Evolutionary conservation across 441 rosid species (phyloP).

Genomic region (Erodium moschatum): DNA sequence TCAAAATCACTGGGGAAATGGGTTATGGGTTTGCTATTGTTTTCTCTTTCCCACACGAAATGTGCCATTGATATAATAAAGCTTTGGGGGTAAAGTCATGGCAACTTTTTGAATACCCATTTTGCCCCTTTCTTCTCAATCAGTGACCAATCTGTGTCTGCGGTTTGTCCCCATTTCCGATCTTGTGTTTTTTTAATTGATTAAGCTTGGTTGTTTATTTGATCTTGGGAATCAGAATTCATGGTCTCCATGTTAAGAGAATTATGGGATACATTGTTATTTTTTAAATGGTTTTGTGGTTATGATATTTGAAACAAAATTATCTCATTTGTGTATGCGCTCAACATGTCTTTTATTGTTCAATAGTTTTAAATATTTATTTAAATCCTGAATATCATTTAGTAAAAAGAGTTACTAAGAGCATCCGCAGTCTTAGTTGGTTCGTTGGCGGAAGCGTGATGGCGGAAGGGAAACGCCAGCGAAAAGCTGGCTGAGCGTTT

Average conservation of each 20-base stretch:
- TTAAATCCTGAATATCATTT: no score
- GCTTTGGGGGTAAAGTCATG: constrained; percentile 15
- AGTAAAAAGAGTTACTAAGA: no score
- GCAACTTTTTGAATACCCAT: constrained; percentile 21
- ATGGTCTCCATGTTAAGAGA: neutral
- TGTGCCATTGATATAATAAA: constrained; percentile 6
- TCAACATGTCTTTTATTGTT: no score
- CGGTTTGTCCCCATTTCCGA: neutral
- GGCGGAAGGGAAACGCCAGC: no score
- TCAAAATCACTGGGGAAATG: neutral
- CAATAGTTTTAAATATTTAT: no score
- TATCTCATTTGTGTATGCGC: no score
- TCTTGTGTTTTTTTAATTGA: neutral
- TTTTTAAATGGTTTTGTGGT: no score
- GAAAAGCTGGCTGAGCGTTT: no score
- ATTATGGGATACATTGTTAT: no score
- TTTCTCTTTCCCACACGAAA: constrained; percentile 18
- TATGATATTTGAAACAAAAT: no score
- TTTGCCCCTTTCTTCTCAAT: constrained; percentile 23
- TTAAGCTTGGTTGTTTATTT: neutral
- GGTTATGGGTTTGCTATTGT: constrained; percentile 7
- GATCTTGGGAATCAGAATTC: constrained; percentile 1
- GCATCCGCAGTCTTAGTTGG: no score
- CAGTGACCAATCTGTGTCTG: neutral
- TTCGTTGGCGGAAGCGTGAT: no score